Evolutionary conservation across 2,329 filamentous ascomycete species (phyloP).

Genomic region (Diaporthe citriasiana): DNA sequence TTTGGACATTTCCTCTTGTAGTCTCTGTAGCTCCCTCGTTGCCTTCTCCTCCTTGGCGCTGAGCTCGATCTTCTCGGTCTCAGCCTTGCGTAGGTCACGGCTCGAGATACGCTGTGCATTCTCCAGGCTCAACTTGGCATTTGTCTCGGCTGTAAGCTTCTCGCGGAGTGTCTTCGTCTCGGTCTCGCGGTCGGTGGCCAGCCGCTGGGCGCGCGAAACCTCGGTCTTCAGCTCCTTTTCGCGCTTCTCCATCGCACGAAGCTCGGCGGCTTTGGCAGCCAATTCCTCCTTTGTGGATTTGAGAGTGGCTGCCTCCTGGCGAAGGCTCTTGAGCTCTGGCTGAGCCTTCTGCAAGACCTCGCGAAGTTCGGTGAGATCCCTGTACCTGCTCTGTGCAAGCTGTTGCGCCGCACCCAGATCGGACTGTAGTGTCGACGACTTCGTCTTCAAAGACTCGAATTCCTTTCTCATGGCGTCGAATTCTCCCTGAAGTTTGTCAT

Average conservation of each 20-base stretch:
- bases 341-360: slow-evolving; percentile 88
- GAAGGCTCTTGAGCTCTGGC: slow-evolving; percentile 84
- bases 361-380: slow-evolving; percentile 85
- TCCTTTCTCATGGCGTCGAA: slow-evolving; percentile 68
- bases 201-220: slow-evolving; percentile 76
- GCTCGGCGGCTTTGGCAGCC: slow-evolving; percentile 66
- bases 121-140: slow-evolving; percentile 79
- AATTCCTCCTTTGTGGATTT: slow-evolving; percentile 84
- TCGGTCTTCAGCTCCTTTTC: slow-evolving; percentile 87
- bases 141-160: slow-evolving; percentile 81
- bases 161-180: slow-evolving; percentile 86
- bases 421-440: slow-evolving; percentile 78
- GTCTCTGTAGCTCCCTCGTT: slow-evolving; percentile 76
- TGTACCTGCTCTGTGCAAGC: slow-evolving; percentile 88
- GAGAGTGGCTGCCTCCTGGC: slow-evolving; percentile 81
- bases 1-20: slow-evolving; percentile 80
- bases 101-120: slow-evolving; percentile 81
- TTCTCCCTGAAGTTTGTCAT: slow-evolving; percentile 71
- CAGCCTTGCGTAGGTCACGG: slow-evolving; percentile 82
- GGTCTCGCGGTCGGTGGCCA: slow-evolving; percentile 79
- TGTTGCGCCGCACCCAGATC: slow-evolving; percentile 90
- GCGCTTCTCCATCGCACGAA: slow-evolving; percentile 83
- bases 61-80: slow-evolving; percentile 84
- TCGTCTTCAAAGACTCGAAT: slow-evolving; percentile 78
- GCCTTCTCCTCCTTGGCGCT: slow-evolving; percentile 80